Base-by-base conservation (phyloP, 768 basidiomycete species). In the Leccinum variicolor region DNA sequence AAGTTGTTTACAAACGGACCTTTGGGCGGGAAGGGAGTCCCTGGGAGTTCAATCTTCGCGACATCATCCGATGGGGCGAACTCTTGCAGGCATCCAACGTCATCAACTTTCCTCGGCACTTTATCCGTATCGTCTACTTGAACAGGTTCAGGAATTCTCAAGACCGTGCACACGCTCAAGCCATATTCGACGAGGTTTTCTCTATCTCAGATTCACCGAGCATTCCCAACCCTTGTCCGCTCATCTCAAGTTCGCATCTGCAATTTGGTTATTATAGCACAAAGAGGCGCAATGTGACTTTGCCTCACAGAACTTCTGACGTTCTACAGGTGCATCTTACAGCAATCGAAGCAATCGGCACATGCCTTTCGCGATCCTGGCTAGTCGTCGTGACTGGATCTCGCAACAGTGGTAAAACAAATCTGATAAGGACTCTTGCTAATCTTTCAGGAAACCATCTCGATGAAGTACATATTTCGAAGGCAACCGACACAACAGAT, bases 41-140 rank as follows among this genome's bases (percentile, higher is more conserved):
- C 5, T 99, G 96, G 96, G 96, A 99, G 69, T 97, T 98, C 78
- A 99, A 99, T 69, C 79, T 99, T 29, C 90, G 96, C 14, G 96
- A 99, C 73, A 79, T 98, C 56, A 83, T 93, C 57, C 84, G 97
- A 47, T 97, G 97, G 95, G 84, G 88, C 33, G 78, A 78, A 0
- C 81, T 89, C 39, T 66, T 85, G 33, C 69, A 70, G 53, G 55
- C 70, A 26, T 63, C 75, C 39, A 50, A 57, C 47, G 60, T 67
- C 41, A 57, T 65, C 47, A 62, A 69, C 28, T 79, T 86, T 67
- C 89, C 93, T 4, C 74, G 76, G 19, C 81, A 86, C 33, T 83
- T 85, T 65, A 76, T 95, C 13, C 79, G 82, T 6, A 81, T 82
- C 39, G 75, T 94, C 45, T 98, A 98, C 73, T 76, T 94, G 34